phyloP scores from a whole-genome alignment of 2,329 filamentous ascomycete genomes.

The Exutisphaerella laricina region DNA sequence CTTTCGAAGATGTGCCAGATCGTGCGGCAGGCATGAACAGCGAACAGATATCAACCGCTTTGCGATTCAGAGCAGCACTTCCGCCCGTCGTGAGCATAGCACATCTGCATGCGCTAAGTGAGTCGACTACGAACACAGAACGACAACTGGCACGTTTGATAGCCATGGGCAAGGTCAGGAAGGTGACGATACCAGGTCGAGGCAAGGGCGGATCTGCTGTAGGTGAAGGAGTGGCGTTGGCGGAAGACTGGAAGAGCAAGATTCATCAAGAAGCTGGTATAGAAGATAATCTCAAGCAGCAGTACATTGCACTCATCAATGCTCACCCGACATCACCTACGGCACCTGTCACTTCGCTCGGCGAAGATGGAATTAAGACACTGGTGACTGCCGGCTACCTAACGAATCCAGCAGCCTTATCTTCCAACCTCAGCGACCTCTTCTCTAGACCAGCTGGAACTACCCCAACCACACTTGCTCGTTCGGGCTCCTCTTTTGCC shows the following conservation, averaged over 20 bases:
- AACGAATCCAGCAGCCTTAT: conserved; percentile 45
- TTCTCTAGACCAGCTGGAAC: conserved; percentile 49
- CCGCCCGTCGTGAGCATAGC: conserved; percentile 61
- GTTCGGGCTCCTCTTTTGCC: no score
- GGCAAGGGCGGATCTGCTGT: conserved; percentile 52
- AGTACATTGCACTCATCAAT: conserved; percentile 50
- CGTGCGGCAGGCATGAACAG: conserved; percentile 57
- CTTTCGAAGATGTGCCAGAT: conserved; percentile 61
- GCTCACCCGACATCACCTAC: conserved; percentile 46
- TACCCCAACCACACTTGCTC: conserved; percentile 59
- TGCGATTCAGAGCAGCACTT: conserved; percentile 55
- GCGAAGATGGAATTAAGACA: conserved; percentile 47
- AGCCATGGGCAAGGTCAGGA: conserved; percentile 53
- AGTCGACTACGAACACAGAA: conserved; percentile 59
- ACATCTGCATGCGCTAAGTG: conserved; percentile 60
- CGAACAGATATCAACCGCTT: conserved; percentile 56
- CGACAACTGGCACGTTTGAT: conserved; percentile 60
- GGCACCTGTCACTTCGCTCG: conserved; percentile 40
- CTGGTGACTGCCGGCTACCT: conserved; percentile 64
- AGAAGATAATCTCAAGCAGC: conserved; percentile 41
- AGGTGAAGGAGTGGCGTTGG: conserved; percentile 61
- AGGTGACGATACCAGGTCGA: conserved; percentile 57
- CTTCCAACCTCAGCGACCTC: conserved; percentile 34
- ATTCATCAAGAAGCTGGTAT: conserved; percentile 25
- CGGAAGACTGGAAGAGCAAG: conserved; percentile 48